A percentile compares a stretch with the other conserved stretches of the same genome.
Conservation (phyloP, 805 yeast species). For the Danielozyma ontarioensis region DNA sequence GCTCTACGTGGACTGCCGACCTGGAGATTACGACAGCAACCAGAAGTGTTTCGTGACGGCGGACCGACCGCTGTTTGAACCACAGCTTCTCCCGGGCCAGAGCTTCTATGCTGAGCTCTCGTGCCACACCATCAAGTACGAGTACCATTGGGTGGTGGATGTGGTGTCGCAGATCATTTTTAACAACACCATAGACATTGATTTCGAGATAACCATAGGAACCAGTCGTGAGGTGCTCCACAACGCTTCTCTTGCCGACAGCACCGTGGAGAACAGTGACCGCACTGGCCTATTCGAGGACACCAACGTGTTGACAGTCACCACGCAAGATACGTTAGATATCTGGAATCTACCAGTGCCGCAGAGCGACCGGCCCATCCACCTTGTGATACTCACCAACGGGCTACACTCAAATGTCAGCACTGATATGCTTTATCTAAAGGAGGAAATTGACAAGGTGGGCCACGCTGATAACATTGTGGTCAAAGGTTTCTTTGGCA, state of each 20-base stretch:
- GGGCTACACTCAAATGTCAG: slow-evolving; percentile 88
- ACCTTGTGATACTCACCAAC: slow-evolving; percentile 82
- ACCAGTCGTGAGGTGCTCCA: slow-evolving; percentile 35
- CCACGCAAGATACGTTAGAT: slow-evolving; percentile 55
- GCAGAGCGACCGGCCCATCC: slow-evolving; percentile 52
- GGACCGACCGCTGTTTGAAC: slow-evolving; percentile 72
- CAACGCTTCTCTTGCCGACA: slow-evolving; percentile 20
- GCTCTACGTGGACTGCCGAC: slow-evolving; percentile 75
- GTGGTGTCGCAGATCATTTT: slow-evolving; percentile 77
- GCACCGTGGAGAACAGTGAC: slow-evolving; percentile 15
- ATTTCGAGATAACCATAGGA: slow-evolving; percentile 58
- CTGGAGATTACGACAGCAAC: slow-evolving; percentile 56
- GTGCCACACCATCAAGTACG: slow-evolving; percentile 54
- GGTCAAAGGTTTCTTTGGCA: slow-evolving; percentile 78
- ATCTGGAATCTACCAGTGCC: slow-evolving; percentile 71
- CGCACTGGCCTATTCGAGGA: slow-evolving; percentile 24
- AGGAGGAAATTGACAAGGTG: slow-evolving; percentile 64
- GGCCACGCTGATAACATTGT: slow-evolving; percentile 57
- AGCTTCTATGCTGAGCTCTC: slow-evolving; percentile 55
- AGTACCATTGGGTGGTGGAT: slow-evolving; percentile 75
- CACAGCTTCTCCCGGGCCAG: slow-evolving; percentile 68
- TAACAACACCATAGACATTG: slow-evolving; percentile 60
- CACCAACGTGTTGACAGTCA: slow-evolving; percentile 36
- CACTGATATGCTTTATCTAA: slow-evolving; percentile 84
- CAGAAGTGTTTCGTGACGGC: slow-evolving; percentile 58